phyloP scores from a whole-genome alignment of 257 asterid species.

The Gentiana dahurica region DNA sequence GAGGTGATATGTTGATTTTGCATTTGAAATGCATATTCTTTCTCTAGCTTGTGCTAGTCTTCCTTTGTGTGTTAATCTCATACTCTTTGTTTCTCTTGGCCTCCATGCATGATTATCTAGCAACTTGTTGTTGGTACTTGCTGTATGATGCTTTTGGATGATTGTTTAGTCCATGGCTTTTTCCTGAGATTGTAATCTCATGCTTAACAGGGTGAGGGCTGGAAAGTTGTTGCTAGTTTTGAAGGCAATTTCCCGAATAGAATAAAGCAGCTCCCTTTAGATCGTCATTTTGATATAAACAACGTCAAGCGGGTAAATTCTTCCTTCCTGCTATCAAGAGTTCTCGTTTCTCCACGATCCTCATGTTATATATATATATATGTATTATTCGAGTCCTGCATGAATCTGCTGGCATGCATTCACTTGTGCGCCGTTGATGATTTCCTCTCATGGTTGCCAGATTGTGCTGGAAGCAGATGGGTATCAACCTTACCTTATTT shows the following conservation, averaged over 20 bases:
- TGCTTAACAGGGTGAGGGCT: constrained; percentile 74
- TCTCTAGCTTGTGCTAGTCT: too few species aligned
- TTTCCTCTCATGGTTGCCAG: constrained; percentile 30
- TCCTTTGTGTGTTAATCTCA: too few species aligned
- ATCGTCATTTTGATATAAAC: constrained; percentile 85
- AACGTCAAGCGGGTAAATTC: constrained; percentile 77
- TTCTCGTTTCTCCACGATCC: neutral
- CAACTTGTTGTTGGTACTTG: too few species aligned
- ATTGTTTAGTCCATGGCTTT: neutral
- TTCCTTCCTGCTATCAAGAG: neutral
- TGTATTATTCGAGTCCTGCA: neutral
- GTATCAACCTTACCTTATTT: constrained; percentile 96
- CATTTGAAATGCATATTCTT: too few species aligned
- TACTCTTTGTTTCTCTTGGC: too few species aligned
- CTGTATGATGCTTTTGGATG: too few species aligned
- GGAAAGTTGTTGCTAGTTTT: constrained; percentile 97
- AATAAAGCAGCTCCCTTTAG: constrained; percentile 91
- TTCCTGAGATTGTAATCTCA: constrained; percentile 6
- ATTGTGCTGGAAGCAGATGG: constrained; percentile 99
- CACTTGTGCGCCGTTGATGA: constrained; percentile 8
- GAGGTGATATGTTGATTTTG: too few species aligned
- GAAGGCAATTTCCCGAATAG: constrained; percentile 96
- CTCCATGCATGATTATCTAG: too few species aligned
- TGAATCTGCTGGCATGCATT: too few species aligned
- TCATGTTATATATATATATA: neutral